Base-by-base conservation (phyloP, 1,284 basidiomycete species). In the Sporisorium reilianum region DNA sequence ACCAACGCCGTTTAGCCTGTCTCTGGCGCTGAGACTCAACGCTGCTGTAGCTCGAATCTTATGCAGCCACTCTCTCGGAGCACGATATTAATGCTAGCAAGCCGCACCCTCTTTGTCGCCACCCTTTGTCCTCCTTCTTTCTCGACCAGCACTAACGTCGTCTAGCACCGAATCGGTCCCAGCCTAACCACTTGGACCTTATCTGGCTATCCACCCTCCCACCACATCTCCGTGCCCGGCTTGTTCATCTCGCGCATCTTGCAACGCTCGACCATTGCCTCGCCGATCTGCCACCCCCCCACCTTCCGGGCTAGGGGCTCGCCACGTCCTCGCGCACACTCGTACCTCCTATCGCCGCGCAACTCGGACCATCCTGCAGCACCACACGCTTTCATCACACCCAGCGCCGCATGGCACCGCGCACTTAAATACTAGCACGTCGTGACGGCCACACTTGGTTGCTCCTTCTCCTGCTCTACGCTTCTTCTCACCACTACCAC, bases 371-470 rank as follows among this genome's bases (percentile, higher is more conserved):
- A 41, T 41, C 38, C 38, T 41, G 38, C 8, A 41, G 2, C 18
- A 14, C 5, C 4, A n/a, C 38, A 41, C 18, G 20, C 20, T 18
- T 28, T 20, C 5, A 48, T n/a, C n/a, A n/a, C 2, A n/a, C n/a
- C n/a, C n/a, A n/a, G n/a, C 18, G 45, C 46, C 46, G 46, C 28
- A 48, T 48, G 46, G n/a, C n/a, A n/a, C 46, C 11, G 8, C 46
- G 46, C 46, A 28, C 28, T 48, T 48, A 48, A 48, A 48, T 48
- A 48, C 26, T 12, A 20, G 26, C 46, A 32, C 28, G 26, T 46
- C 36, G 45, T 28, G 16, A 48, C 28, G 46, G 11, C 28, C 28
- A 48, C 42, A 45, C 34, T 34, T n/a, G n/a, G n/a, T n/a, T n/a
- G n/a, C 18, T 10, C 10, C n/a, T 3, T 10, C 38, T 41, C n/a